Evolutionary conservation across 805 yeast species (phyloP), one percentile per base, ranked within the genome.

Genomic region (Kodamaea nitidulidarum): DNA sequence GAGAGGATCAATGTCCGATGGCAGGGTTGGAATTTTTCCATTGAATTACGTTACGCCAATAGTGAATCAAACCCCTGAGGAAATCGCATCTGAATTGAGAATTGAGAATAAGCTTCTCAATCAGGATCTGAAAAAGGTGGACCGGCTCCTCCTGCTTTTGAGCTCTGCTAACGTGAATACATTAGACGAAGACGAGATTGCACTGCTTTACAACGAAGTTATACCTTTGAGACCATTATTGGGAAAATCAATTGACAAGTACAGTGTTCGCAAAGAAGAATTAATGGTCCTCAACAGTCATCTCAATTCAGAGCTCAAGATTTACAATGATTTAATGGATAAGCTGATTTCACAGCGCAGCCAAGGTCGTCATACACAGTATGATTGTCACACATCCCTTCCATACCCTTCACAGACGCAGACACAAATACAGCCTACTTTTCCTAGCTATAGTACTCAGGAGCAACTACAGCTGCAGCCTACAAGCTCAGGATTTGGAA

Each of bases 11-110:
- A 63, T 91, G 37, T 58, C 72, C 3, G 72, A 76, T 39, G 96
- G 96, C 1, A 74, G 73, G 39, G 71, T 80, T 36, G 98, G 98
- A 14, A 82, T 93, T 10, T 88, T 91, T 61, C 98, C 98, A 0
- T 73, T 86, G 42, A 91, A 91, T 57, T 91, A 93, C 55, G 98
- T 93, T 1, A 75, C 86, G 0, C 88, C 88, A 2, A 65, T 88
- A 4, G 75, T 80, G 1, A 83, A 80, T 33, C 81, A 83, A 25
- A 70, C 86, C 0, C 70, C 76, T 2, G 72, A 73, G 35, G 90
- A 88, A 46, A 44, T 82, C 4, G 61, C 63, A 6, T 60, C 65
- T 18, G 84, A 81, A 50, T 48, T 54, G 21, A 62, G 66, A 46
- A 61, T 66, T 43, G 88, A 86, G 57, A 58, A 65, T 21, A 54